Evolutionary conservation across 148 eudicot genomes (phyloP).

Genomic region (Spergularia marina): DNA sequence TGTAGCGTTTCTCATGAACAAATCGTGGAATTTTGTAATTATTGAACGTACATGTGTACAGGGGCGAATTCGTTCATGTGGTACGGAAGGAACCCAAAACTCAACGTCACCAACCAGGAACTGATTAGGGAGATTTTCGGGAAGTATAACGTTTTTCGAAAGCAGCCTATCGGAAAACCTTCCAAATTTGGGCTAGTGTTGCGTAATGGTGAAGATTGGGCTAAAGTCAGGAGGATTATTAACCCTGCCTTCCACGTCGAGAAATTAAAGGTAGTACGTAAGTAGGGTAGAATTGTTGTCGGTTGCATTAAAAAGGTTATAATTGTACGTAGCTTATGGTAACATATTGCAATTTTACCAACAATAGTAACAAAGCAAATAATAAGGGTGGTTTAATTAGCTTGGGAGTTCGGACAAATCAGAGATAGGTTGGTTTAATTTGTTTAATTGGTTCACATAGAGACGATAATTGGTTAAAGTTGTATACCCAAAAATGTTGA

Average conservation of each 20-base stretch:
- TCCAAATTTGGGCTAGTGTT: slow-evolving; percentile 10
- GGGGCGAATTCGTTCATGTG: slow-evolving; percentile 17
- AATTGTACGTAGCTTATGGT: too few species aligned
- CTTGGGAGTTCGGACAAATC: too few species aligned
- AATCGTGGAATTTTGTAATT: neutral
- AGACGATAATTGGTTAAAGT: too few species aligned
- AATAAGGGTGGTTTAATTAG: too few species aligned
- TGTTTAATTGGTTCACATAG: too few species aligned
- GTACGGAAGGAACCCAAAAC: slow-evolving; percentile 15
- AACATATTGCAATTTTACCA: too few species aligned
- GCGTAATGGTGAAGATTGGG: slow-evolving; percentile 27
- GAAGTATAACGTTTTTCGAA: slow-evolving; percentile 14
- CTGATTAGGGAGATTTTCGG: slow-evolving; percentile 12
- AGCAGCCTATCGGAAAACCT: neutral
- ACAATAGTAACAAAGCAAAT: too few species aligned
- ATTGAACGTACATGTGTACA: neutral
- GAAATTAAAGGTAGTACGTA: slow-evolving; percentile 16
- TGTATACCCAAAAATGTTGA: too few species aligned
- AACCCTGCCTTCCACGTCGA: slow-evolving; percentile 25
- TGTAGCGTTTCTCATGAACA: neutral
- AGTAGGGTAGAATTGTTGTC: neutral
- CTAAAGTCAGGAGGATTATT: slow-evolving; percentile 23
- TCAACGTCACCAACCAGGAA: slow-evolving; percentile 5
- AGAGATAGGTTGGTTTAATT: too few species aligned
- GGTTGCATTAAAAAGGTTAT: too few species aligned